Evolutionary conservation across 495 filamentous ascomycete genomes (phyloP).

Genomic region (Tuber calosporum): DNA sequence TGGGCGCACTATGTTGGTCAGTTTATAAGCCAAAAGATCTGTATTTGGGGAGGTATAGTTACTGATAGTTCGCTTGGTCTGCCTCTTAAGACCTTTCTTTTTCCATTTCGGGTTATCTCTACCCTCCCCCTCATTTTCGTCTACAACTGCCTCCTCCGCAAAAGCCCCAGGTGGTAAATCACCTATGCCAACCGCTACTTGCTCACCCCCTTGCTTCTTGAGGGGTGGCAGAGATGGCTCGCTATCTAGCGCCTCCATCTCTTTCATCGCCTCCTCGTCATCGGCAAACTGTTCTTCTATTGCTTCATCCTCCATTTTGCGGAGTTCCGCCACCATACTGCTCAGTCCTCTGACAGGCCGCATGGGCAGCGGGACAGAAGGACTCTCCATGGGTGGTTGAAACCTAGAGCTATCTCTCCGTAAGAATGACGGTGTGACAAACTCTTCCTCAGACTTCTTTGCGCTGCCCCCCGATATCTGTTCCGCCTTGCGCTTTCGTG

Average conservation of each 20-base stretch:
- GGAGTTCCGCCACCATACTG: conserved; percentile 65
- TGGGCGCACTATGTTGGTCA: conserved; percentile 41
- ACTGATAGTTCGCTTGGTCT: conserved; percentile 72
- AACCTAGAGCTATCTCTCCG: conserved; percentile 47
- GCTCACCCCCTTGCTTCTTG: not conserved
- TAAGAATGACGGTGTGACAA: conserved; percentile 69
- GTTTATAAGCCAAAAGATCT: not conserved
- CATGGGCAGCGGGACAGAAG: conserved; percentile 49
- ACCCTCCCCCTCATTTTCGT: conserved; percentile 47
- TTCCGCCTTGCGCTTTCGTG: conserved; percentile 33
- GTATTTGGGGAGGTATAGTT: conserved; percentile 31
- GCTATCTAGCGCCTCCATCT: conserved; percentile 59
- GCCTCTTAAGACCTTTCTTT: conserved; percentile 88
- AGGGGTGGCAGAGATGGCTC: not conserved
- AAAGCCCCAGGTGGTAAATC: conserved; percentile 55
- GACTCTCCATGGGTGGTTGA: conserved; percentile 33
- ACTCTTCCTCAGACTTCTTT: conserved; percentile 20
- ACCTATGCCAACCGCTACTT: conserved; percentile 39
- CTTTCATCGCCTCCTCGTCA: conserved; percentile 71
- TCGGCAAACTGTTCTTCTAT: conserved; percentile 51
- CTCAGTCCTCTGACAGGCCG: conserved; percentile 70
- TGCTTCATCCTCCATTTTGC: conserved; percentile 70
- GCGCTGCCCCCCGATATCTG: conserved; percentile 17
- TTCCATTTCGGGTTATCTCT: conserved; percentile 60
- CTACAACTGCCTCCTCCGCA: conserved; percentile 47